Conservation (phyloP, 2,329 filamentous ascomycete species). For the Dactylellina cionopaga region DNA sequence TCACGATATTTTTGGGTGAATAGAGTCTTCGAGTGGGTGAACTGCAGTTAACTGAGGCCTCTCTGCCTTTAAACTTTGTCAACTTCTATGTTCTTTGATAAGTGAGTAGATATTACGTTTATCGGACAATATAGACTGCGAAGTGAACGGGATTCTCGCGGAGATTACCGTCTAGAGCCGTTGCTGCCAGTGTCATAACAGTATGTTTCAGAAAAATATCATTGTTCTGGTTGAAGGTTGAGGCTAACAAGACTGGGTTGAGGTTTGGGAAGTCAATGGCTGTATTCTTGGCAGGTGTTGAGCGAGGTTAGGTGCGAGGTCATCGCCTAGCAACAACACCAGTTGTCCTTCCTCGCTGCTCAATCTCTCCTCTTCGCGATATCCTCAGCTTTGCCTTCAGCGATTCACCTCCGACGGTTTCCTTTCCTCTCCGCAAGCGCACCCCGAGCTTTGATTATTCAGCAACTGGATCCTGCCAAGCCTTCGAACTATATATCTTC, state of each 20-base stretch:
- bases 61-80: too few relatives aligned
- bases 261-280: background rate
- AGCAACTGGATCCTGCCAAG: conserved; percentile 39
- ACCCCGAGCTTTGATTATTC: conserved; percentile 6
- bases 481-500: background rate
- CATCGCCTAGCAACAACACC: conserved; percentile 38
- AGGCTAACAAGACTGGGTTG: background rate
- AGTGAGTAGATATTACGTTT: too few relatives aligned
- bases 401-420: background rate
- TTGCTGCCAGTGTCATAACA: too few relatives aligned
- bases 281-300: conserved; percentile 50
- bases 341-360: conserved; percentile 16
- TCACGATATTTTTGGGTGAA: too few relatives aligned
- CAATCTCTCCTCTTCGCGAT: background rate
- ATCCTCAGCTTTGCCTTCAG: background rate
- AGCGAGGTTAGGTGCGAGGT: conserved; percentile 14
- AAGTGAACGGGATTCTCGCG: too few relatives aligned
- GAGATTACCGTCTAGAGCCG: too few relatives aligned
- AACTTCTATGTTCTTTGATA: too few relatives aligned
- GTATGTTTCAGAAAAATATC: too few relatives aligned
- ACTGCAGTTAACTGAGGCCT: too few relatives aligned
- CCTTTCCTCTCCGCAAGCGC: background rate
- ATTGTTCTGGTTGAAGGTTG: background rate
- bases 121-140: too few relatives aligned
- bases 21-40: too few relatives aligned